A percentile compares a stretch with the other conserved stretches of the same genome.
Conservation (phyloP, 345 rosid genomes). For the Corchorus olitorius region DNA sequence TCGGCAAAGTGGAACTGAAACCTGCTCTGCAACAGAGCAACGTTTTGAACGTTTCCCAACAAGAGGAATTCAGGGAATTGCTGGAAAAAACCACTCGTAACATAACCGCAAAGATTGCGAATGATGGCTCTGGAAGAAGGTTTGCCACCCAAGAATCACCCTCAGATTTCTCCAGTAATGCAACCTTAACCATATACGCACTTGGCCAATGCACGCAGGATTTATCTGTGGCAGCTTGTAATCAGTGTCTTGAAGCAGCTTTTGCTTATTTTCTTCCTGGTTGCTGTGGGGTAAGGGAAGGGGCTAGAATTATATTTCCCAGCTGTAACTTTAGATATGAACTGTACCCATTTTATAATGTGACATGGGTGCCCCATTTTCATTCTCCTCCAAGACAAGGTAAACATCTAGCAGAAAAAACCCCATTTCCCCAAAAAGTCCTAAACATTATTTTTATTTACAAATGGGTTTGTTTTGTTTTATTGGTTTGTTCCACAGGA, state of each 20-base stretch:
- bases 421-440: too few relatives aligned
- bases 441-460: too few relatives aligned
- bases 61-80: background rate
- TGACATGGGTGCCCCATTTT: background rate
- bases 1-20: background rate
- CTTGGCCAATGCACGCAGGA: slow-evolving; percentile 62
- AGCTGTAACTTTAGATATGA: slow-evolving; percentile 54
- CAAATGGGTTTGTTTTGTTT: too few relatives aligned
- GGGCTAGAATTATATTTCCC: slow-evolving; percentile 36
- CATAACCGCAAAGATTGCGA: background rate
- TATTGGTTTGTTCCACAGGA: too few relatives aligned
- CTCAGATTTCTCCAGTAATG: slow-evolving; percentile 15
- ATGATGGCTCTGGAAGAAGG: slow-evolving; percentile 25
- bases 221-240: slow-evolving; percentile 33
- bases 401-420: too few relatives aligned
- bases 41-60: too few relatives aligned
- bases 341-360: slow-evolving; percentile 40
- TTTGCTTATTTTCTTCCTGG: slow-evolving; percentile 23
- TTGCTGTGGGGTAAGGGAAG: slow-evolving; percentile 28
- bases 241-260: slow-evolving; percentile 34
- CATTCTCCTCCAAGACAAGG: too few relatives aligned
- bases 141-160: slow-evolving; percentile 32
- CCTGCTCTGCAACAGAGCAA: background rate
- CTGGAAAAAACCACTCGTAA: background rate
- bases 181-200: slow-evolving; percentile 33